A percentile compares a stretch with the other conserved stretches of the same genome.
Evolutionary conservation across 2,329 filamentous ascomycete species (phyloP).

Genomic region (Diaporthe aspalathi): DNA sequence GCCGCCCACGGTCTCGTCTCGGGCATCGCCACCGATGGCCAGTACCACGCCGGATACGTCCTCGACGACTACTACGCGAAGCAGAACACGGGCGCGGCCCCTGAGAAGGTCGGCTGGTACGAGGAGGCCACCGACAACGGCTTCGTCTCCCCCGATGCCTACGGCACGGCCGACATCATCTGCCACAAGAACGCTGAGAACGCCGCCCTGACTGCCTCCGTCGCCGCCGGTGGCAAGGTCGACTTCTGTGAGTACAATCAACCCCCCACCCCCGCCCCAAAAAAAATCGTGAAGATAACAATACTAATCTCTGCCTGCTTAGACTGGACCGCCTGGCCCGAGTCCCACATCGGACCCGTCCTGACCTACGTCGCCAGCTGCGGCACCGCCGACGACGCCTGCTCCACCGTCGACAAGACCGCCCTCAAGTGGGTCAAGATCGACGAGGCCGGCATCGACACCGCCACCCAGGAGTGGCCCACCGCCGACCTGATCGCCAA

Average conservation of each 20-base stretch:
- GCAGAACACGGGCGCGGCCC: slow-evolving; percentile 44
- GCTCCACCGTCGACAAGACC: slow-evolving; percentile 47
- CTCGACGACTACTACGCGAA: slow-evolving; percentile 50
- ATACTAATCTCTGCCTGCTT: not conserved
- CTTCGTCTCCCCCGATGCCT: slow-evolving; percentile 21
- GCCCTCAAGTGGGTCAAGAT: slow-evolving; percentile 52
- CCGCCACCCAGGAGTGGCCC: slow-evolving; percentile 48
- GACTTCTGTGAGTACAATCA: slow-evolving; percentile 39
- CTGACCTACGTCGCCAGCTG: slow-evolving; percentile 47
- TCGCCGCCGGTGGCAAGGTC: slow-evolving; percentile 40
- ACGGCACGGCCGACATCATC: slow-evolving; percentile 34
- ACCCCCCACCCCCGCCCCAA: not conserved
- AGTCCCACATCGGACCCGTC: slow-evolving; percentile 47
- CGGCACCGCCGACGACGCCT: slow-evolving; percentile 44
- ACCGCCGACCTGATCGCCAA: slow-evolving; percentile 56
- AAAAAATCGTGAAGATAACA: too few species aligned
- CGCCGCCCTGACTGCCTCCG: slow-evolving; percentile 30
- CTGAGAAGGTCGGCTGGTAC: slow-evolving; percentile 47
- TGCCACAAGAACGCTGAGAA: slow-evolving; percentile 39
- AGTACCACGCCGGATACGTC: slow-evolving; percentile 46
- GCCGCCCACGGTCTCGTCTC: slow-evolving; percentile 59
- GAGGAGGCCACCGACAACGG: slow-evolving; percentile 46
- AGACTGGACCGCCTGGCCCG: slow-evolving; percentile 47
- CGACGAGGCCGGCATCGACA: slow-evolving; percentile 48
- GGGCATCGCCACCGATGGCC: slow-evolving; percentile 58